Base-by-base conservation (phyloP, 2,329 filamentous ascomycete species). In the Coniochaeta pulveracea region DNA sequence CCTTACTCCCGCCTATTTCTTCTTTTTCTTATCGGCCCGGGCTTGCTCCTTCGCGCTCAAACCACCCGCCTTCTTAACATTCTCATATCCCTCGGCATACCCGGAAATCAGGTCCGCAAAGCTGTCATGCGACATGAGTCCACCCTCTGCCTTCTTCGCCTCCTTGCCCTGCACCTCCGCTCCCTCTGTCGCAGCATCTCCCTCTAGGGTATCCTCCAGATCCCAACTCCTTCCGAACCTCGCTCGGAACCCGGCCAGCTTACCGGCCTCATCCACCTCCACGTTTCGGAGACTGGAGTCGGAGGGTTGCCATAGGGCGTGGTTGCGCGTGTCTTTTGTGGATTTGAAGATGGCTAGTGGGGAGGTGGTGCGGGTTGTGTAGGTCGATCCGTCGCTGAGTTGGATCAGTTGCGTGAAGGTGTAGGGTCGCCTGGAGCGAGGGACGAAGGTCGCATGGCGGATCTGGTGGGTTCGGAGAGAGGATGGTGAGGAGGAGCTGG, bases 331-430 rank as follows among this genome's bases (percentile, higher is more conserved):
- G 63, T 98, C 91, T 60, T 93, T 93, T 39, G 62, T 61, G 37
- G 64, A 63, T 38, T 64, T 64, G 60, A 74, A 70, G 30, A 81
- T 55, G 3, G 71, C 66, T 22, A 58, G 45, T 1, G 85, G 84
- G 9, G 75, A 84, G 9, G 83, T 85, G 16, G 84, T 88, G 52
- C 82, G 82, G 50, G 78, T 69, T 31, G 80, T 77, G 60, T 76
- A 96, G 39, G 88, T 82, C 49, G 76, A 83, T 47, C 91, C 91
- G 64, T 98, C 91, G 25, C 81, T 85, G 43, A 96, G 80, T 34
- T 86, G 88, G 45, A 98, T 69, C 39, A 98, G 73, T 61, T 98
- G 91, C n/a, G 89, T 95, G 68, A 95, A 96, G 45, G 80, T 85
- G 69, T 95, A 96, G 26, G 91, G 89, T 5, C 88, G 76, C 51